Conservation (phyloP, 208 protist species). For the Leishmania arabica region DNA sequence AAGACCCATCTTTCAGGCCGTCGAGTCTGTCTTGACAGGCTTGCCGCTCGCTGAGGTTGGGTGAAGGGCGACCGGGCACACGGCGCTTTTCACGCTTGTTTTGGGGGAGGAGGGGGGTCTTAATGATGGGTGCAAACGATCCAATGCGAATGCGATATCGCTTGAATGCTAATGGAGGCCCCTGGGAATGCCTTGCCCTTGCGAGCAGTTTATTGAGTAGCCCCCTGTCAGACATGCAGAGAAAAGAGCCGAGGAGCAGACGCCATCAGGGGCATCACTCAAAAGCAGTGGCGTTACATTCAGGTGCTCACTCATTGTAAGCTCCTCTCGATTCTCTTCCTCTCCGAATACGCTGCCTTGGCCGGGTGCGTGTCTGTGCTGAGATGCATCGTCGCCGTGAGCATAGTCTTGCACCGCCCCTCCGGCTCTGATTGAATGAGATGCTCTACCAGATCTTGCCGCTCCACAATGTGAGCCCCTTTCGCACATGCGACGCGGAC, state of each 20-base stretch:
- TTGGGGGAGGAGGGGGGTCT: too few relatives aligned
- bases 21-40: not conserved
- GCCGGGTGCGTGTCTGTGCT: not conserved
- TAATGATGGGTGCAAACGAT: not conserved
- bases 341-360: not conserved
- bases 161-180: not conserved
- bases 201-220: not conserved
- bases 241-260: not conserved
- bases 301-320: not conserved
- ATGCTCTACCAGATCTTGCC: conserved; percentile 72
- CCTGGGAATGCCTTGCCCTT: not conserved
- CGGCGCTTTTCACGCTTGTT: not conserved
- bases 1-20: not conserved
- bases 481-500: conserved; percentile 89
- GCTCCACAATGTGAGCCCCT: conserved; percentile 74
- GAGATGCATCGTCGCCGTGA: conserved; percentile 56
- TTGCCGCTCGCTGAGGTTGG: not conserved
- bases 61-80: not conserved
- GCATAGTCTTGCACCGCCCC: conserved; percentile 75
- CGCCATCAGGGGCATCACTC: not conserved
- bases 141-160: not conserved
- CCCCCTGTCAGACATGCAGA: not conserved
- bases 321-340: not conserved
- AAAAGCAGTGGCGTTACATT: conserved; percentile 1
- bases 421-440: conserved; percentile 74